These are phyloP conservation scores for Parastagonospora nodorum DNA, from an alignment of 2,329 filamentous ascomycete species.

Conservation along the genomic window DNA sequence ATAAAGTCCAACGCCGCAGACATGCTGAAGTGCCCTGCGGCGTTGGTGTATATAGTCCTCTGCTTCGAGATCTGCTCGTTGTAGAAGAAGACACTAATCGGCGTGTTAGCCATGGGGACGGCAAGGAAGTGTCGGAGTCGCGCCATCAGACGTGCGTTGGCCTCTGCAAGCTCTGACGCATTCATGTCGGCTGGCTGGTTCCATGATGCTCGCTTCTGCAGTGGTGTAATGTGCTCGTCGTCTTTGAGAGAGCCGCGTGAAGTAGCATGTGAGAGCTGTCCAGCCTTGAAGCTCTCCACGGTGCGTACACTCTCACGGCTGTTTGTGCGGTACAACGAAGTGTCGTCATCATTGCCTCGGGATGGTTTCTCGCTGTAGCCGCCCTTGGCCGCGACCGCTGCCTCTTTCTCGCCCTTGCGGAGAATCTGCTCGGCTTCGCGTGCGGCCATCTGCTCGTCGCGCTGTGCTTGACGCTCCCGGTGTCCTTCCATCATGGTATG, in stretches of 20 bases:
- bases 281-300: conserved; percentile 16
- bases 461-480: conserved; percentile 55
- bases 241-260: conserved; percentile 36
- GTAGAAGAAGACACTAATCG: conserved; percentile 94
- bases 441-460: conserved; percentile 70
- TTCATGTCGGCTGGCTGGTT: conserved; percentile 66
- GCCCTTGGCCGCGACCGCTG: conserved; percentile 71
- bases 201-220: conserved; percentile 57
- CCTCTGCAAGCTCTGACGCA: conserved; percentile 74
- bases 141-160: conserved; percentile 87
- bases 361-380: conserved; percentile 72
- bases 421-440: conserved; percentile 79
- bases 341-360: conserved; percentile 50
- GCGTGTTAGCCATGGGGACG: conserved; percentile 74
- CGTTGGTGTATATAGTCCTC: conserved; percentile 81
- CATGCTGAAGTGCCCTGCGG: conserved; percentile 84
- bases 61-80: conserved; percentile 83
- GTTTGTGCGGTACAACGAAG: conserved; percentile 45
- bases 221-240: conserved; percentile 38
- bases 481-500: conserved; percentile 28
- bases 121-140: conserved; percentile 89
- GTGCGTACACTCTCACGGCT: conserved; percentile 35
- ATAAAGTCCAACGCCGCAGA: conserved; percentile 85
- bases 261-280: conserved; percentile 29
- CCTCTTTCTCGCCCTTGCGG: conserved; percentile 71